Base-by-base conservation (phyloP, 495 filamentous ascomycete species). In the Staphylotrichum tortipilum region DNA sequence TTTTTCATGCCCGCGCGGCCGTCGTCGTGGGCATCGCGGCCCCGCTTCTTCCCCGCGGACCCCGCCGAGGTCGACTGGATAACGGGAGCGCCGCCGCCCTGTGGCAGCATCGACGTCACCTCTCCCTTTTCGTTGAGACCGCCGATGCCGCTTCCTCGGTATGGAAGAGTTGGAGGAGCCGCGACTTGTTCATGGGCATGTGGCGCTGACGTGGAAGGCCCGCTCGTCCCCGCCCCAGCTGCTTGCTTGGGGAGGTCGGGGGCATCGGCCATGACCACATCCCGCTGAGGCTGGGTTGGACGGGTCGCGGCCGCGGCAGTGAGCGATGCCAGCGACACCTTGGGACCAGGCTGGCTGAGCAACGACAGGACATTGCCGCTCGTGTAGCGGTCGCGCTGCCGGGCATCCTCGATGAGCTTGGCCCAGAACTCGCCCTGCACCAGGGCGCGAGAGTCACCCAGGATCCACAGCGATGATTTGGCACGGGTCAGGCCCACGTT, bases 401-500 rank as follows among this genome's bases (percentile, higher is more conserved):
- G 83, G 3, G 92, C 84, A 62, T 97, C 85, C 28, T 82, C 74
- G 34, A 98, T 86, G 18, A 98, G 74, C 47, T 82, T 78, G 42
- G 75, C 79, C 92, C 92, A 98, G 67, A 85, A 95, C 58, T 92
- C 81, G 26, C 92, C 94, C 55, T 94, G 85, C 7, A 83, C 70
- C 22, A 98, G 73, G 23, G 88, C 84, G 31, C 82, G 74, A 1
- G 94, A 91, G 61, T 96, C 92, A 50, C 92, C 92, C 14, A 98
- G 76, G 51, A 98, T 89, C 83, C 89, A 98, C 22, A 98, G 75
- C 3, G 89, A 95, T 12, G 86, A 94, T 60, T 94, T 95, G 10
- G 92, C 94, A 74, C 92, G 81, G 7, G 92, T 98, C 36, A 98
- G 72, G 70, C 92, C 92, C 60, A 98, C 92, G 69, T 98, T 98